phyloP scores from a whole-genome alignment of 306 rosid species.

The Vicia sativa region DNA sequence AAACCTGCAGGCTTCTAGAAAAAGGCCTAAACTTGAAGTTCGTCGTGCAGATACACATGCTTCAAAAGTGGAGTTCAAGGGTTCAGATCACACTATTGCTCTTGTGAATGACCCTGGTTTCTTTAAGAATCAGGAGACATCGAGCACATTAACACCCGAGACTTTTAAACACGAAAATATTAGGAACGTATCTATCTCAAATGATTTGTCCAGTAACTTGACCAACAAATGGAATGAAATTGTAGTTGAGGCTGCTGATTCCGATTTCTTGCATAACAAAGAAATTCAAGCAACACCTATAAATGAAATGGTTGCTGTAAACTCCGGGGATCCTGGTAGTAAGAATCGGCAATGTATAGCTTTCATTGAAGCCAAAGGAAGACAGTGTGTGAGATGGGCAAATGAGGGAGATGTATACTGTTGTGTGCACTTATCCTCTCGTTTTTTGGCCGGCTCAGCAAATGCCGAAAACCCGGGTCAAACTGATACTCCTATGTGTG shows the following conservation, averaged over 20 bases:
- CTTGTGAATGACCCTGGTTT: constrained; percentile 70
- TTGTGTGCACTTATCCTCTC: constrained; percentile 93
- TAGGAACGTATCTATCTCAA: constrained; percentile 47
- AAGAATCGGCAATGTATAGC: constrained; percentile 89
- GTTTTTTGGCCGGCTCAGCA: constrained; percentile 70
- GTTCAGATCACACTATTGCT: constrained; percentile 57
- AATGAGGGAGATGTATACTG: constrained; percentile 98
- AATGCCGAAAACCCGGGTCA: constrained; percentile 57
- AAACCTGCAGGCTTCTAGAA: constrained; percentile 73
- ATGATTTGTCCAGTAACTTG: constrained; percentile 48
- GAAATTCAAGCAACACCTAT: constrained; percentile 65
- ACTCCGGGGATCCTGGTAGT: constrained; percentile 54
- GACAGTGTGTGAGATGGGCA: constrained; percentile 99
- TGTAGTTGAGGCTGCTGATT: constrained; percentile 57
- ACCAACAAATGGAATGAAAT: constrained; percentile 65
- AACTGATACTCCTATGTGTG: constrained; percentile 83
- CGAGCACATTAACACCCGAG: constrained; percentile 55
- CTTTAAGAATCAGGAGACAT: constrained; percentile 55
- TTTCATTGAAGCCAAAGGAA: constrained; percentile 91
- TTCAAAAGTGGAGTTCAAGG: constrained; percentile 61
- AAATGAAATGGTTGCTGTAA: constrained; percentile 47
- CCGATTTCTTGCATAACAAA: constrained; percentile 48
- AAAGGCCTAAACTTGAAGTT: constrained; percentile 96
- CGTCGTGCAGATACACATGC: constrained; percentile 94
- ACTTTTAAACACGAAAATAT: constrained; percentile 52